A percentile compares a stretch with the other conserved stretches of the same genome.
Evolutionary conservation across 345 rosid genomes (phyloP).

Genomic region (Aquilaria malaccensis): DNA sequence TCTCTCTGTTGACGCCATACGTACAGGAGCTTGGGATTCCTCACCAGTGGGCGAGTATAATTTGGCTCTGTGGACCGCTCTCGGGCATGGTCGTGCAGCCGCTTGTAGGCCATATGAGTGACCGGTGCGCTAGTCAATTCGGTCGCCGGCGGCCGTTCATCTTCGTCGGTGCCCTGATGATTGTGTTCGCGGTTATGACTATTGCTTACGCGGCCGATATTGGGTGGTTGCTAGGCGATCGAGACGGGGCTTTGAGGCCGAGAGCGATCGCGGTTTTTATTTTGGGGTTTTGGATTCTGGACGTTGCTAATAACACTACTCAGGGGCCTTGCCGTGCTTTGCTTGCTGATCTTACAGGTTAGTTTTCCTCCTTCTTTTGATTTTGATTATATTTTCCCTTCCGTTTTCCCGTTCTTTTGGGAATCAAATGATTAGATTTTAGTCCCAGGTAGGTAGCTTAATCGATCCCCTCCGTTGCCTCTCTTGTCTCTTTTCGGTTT

Average conservation of each 20-base stretch:
- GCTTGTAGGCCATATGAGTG: constrained; percentile 85
- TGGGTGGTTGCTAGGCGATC: constrained; percentile 83
- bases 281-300: constrained; percentile 91
- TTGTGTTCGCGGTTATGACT: constrained; percentile 50
- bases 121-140: constrained; percentile 72
- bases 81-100: constrained; percentile 92
- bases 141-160: constrained; percentile 95
- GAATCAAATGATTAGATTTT: neutral
- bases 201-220: constrained; percentile 87
- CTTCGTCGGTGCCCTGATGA: constrained; percentile 47
- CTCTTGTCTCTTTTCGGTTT: neutral
- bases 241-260: constrained; percentile 38
- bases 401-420: neutral
- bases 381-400: neutral
- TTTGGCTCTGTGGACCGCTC: constrained; percentile 98
- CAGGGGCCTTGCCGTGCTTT: constrained; percentile 97
- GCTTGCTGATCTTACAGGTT: constrained; percentile 95
- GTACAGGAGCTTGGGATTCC: constrained; percentile 98
- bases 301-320: constrained; percentile 88
- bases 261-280: constrained; percentile 71
- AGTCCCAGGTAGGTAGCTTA: too few relatives aligned
- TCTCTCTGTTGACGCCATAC: constrained; percentile 85
- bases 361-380: neutral
- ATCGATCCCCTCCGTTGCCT: neutral
- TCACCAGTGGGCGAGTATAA: constrained; percentile 91